A percentile compares a stretch with the other conserved stretches of the same genome.
Evolutionary conservation across 2,329 filamentous ascomycete species (phyloP).

Genomic region (Aspergillus proliferans): DNA sequence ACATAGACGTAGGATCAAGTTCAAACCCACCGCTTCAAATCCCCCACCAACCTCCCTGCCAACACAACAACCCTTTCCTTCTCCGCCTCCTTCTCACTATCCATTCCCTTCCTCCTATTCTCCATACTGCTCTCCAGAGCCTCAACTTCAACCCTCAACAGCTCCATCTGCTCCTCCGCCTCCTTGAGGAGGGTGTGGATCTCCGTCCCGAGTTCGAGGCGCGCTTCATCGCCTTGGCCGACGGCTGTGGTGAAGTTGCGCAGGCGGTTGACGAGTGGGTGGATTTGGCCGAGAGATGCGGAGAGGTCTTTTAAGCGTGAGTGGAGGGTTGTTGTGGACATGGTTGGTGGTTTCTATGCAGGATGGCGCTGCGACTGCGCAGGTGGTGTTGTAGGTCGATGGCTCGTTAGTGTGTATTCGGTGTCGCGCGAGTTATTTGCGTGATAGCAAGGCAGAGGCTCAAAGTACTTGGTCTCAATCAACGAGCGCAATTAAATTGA

Average conservation of each 20-base stretch:
- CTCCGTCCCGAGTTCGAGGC: constrained; percentile 69
- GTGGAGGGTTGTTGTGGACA: constrained; percentile 34
- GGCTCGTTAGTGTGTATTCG: background rate
- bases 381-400: background rate
- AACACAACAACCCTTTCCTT: constrained; percentile 61
- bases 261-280: constrained; percentile 52
- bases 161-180: constrained; percentile 75
- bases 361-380: too few species aligned
- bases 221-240: constrained; percentile 57
- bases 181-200: constrained; percentile 73
- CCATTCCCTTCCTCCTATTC: constrained; percentile 25
- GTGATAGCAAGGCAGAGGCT: too few species aligned
- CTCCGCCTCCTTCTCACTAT: constrained; percentile 54
- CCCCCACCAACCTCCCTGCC: constrained; percentile 59
- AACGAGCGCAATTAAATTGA: too few species aligned
- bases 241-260: constrained; percentile 57
- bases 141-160: constrained; percentile 70
- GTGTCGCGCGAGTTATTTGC: too few species aligned
- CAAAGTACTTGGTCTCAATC: too few species aligned
- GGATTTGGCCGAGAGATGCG: constrained; percentile 47
- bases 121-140: constrained; percentile 52
- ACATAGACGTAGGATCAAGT: background rate
- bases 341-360: background rate
- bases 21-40: constrained; percentile 60
- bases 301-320: constrained; percentile 48